These are phyloP conservation scores for Coprinopsis marcescibilis DNA, from an alignment of 768 basidiomycete genomes.

Conservation along the genomic window DNA sequence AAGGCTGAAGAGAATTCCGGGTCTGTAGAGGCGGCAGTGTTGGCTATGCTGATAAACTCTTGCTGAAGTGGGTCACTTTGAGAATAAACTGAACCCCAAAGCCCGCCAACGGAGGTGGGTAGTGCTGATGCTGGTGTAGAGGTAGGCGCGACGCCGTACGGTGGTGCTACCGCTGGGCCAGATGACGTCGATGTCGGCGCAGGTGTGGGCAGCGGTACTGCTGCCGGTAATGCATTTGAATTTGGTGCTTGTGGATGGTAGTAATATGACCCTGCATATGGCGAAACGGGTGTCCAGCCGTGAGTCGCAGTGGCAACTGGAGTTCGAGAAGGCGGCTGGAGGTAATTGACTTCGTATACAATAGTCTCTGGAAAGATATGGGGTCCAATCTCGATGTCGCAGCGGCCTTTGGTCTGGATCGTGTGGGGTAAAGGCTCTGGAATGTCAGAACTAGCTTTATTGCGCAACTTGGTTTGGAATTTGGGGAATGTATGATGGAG, in stretches of 20 bases:
- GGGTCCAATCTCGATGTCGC: slow-evolving; percentile 70
- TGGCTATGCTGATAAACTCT: slow-evolving; percentile 8
- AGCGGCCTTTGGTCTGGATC: slow-evolving; percentile 62
- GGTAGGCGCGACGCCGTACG: no score
- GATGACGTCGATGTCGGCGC: no score
- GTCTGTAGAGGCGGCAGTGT: slow-evolving; percentile 8
- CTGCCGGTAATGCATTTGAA: no score
- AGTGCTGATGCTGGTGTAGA: no score
- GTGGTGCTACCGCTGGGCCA: no score
- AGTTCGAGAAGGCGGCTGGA: no score
- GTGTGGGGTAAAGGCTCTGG: slow-evolving; percentile 52
- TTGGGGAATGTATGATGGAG: slow-evolving; percentile 61
- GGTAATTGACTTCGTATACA: slow-evolving; percentile 71
- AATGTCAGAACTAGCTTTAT: slow-evolving; percentile 46
- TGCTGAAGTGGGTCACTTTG: slow-evolving; percentile 6
- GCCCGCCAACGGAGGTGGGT: neutral
- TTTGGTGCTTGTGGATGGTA: no score
- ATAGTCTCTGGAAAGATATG: slow-evolving; percentile 64
- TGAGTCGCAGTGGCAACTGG: no score
- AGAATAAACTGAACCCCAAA: no score
- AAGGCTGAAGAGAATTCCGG: slow-evolving; percentile 10
- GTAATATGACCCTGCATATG: no score
- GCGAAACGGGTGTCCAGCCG: no score
- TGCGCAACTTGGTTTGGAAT: slow-evolving; percentile 62
- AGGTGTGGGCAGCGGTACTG: no score